Conservation (phyloP, 192 early-diverging fungal genomes). For the Mortierella claussenii region DNA sequence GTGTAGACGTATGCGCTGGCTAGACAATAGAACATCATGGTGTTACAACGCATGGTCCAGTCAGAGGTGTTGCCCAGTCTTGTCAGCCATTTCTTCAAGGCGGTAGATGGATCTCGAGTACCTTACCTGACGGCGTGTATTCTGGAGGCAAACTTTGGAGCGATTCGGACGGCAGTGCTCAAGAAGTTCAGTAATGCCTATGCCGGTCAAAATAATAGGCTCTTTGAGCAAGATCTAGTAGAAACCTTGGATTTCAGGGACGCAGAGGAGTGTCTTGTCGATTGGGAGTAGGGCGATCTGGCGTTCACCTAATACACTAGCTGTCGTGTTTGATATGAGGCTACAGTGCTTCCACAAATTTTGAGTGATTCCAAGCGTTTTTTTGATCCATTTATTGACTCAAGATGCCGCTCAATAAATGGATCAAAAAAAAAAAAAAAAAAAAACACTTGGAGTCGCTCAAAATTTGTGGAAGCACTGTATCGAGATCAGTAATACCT, state of each 20-base stretch:
- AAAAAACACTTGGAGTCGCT: no score
- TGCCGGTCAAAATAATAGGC: slow-evolving; percentile 31
- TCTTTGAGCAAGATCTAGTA: slow-evolving; percentile 30
- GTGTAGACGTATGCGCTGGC: no score
- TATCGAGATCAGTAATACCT: no score
- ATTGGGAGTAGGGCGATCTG: slow-evolving; percentile 51
- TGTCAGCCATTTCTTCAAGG: slow-evolving; percentile 79
- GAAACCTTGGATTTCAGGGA: slow-evolving; percentile 51
- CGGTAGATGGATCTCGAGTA: slow-evolving; percentile 63
- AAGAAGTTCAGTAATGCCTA: slow-evolving; percentile 78
- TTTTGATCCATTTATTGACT: no score
- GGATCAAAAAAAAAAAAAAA: no score
- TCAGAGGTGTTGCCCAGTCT: slow-evolving; percentile 69
- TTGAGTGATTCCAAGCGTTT: no score
- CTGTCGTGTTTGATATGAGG: no score
- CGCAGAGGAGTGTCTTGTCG: slow-evolving; percentile 43
- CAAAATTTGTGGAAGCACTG: no score
- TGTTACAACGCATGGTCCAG: slow-evolving; percentile 61
- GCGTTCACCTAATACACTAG: slow-evolving; percentile 24
- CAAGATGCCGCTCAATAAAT: no score
- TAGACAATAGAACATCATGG: no score
- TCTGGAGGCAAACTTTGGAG: slow-evolving; percentile 77
- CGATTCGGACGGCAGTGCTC: slow-evolving; percentile 78
- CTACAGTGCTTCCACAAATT: no score
- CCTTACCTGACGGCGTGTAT: slow-evolving; percentile 86